A percentile compares a stretch with the other conserved stretches of the same genome.
These are phyloP conservation scores for Pharus latifolius DNA, from an alignment of 176 grass and related monocot species.

Conservation along the genomic window DNA sequence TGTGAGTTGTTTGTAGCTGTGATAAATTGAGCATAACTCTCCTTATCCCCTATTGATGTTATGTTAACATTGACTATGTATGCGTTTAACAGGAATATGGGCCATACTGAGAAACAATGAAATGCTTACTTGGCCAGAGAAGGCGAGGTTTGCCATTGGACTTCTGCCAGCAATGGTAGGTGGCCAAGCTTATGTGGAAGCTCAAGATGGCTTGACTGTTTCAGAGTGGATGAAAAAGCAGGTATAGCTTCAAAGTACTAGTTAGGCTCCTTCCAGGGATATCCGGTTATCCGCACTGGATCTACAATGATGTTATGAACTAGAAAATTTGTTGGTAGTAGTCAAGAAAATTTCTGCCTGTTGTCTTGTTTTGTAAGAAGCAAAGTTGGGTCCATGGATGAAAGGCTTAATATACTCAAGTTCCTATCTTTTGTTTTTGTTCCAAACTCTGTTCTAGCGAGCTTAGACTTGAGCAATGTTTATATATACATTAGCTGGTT, in stretches of 20 bases:
- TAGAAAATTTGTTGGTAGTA: not conserved
- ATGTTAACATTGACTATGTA: not conserved
- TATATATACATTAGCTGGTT: not conserved
- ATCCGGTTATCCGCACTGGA: too few species aligned
- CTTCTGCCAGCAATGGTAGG: conserved; percentile 89
- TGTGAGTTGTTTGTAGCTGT: not conserved
- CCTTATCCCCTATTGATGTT: not conserved
- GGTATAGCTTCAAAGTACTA: conserved; percentile 18
- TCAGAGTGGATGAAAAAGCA: conserved; percentile 93
- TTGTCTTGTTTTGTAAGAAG: not conserved
- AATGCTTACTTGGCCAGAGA: conserved; percentile 99
- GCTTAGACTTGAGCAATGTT: conserved; percentile 8
- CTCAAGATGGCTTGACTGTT: conserved; percentile 87
- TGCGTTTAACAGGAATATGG: conserved; percentile 71
- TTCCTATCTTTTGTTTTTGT: conserved; percentile 6
- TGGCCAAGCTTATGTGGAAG: conserved; percentile 96
- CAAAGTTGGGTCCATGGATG: not conserved
- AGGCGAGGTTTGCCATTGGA: conserved; percentile 95
- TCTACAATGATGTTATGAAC: not conserved
- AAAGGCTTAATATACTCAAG: not conserved
- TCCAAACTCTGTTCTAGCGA: not conserved
- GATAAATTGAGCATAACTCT: not conserved
- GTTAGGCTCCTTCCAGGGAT: not conserved
- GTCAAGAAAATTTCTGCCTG: not conserved
- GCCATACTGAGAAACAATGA: conserved; percentile 93